Evolutionary conservation across 2,329 filamentous ascomycete genomes (phyloP), one percentile per base, ranked within the genome.

Genomic region (Nothopassalora personata): DNA sequence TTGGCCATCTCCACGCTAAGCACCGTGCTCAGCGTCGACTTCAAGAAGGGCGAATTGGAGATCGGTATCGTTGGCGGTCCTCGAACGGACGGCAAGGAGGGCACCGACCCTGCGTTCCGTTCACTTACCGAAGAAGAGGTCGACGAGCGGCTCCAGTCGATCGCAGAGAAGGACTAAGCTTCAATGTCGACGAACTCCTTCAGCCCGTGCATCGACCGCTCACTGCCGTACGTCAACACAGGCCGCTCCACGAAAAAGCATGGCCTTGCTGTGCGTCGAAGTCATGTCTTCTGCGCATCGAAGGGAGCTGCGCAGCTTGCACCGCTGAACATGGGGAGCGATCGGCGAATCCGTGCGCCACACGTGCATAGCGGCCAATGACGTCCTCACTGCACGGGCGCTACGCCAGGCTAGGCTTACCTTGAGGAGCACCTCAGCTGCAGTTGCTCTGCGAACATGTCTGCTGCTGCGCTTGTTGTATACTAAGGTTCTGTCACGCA

Each of bases 41-140:
- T 99, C 83, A 99, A 99, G 85, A 97, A 97, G 83, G 89, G 89
- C 69, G 94, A 99, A 81, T 87, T 99, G 75, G 94, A 99, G 80
- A 90, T 99, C 77, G 94, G 94, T 64, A 92, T 99, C 72, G 94
- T 97, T 56, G 94, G 94, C 66, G 93, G 91, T 31, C 92, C 93
- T 59, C 84, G 86, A 70, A 78, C 81, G 60, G 90, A 96, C 72
- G 93, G 92, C 67, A 83, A 89, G 77, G 89, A 95, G 74, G 91
- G 90, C 65, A 89, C 87, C 64, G 84, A 90, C 70, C 77, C 87
- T 53, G 81, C 81, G 63, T 99, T 99, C 83, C 86, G 92, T 74
- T 88, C 87, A 68, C 83, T 99, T 76, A 96, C 90, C 31, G 93
- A 97, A 78, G 92, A 97, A 36, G 93, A 99, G 84, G 97, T 99